Conservation (phyloP, 306 rosid genomes). For the Hippophae gyantsensis region DNA sequence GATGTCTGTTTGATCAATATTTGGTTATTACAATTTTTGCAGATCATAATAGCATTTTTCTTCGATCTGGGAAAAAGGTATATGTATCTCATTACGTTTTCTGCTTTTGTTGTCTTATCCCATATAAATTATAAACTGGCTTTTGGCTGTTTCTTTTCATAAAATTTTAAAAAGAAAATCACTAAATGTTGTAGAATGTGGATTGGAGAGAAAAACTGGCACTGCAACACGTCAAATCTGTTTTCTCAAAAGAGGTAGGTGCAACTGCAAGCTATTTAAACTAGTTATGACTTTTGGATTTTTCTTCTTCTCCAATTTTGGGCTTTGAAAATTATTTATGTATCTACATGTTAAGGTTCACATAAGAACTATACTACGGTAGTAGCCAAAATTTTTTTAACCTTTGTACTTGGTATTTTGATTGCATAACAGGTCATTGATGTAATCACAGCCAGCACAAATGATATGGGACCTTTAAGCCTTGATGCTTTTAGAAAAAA, state of each 20-base stretch:
- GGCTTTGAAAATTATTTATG: too few species aligned
- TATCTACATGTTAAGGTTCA: too few species aligned
- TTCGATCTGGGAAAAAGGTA: conserved; percentile 47
- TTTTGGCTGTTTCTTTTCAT: conserved; percentile 7
- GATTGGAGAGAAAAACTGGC: conserved; percentile 68
- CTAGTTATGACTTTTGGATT: not conserved
- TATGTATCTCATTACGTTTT: conserved; percentile 8
- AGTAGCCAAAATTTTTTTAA: not conserved
- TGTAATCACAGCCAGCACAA: conserved; percentile 58
- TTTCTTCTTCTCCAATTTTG: too few species aligned
- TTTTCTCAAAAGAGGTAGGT: conserved; percentile 76
- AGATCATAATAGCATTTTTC: conserved; percentile 47
- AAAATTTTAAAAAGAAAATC: not conserved
- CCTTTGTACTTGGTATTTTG: conserved; percentile 19
- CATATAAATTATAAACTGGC: conserved; percentile 6
- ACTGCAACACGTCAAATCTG: conserved; percentile 57
- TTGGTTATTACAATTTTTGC: conserved; percentile 23
- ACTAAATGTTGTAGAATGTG: conserved; percentile 33
- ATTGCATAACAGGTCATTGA: conserved; percentile 59
- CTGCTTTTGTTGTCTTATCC: conserved; percentile 8
- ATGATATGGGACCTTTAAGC: conserved; percentile 75
- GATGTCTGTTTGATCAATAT: conserved; percentile 3
- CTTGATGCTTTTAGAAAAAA: conserved; percentile 70
- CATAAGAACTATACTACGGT: not conserved
- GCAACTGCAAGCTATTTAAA: conserved; percentile 2